These are phyloP conservation scores for Brasilioporus rufonigricans DNA, from an alignment of 768 basidiomycete species.

Conservation along the genomic window DNA sequence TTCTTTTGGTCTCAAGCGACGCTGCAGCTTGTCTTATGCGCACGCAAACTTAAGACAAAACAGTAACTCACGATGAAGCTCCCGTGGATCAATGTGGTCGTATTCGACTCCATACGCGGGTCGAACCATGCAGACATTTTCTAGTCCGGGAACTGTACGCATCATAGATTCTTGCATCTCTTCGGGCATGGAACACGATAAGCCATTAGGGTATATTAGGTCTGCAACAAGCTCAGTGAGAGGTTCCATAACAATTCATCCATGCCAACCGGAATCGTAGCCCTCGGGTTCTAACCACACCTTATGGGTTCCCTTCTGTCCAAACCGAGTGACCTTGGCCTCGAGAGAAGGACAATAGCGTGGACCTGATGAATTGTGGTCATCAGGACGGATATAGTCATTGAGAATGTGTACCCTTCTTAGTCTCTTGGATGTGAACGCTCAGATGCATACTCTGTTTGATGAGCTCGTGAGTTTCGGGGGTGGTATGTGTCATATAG, in stretches of 20 bases:
- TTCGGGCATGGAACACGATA: slow-evolving; percentile 85
- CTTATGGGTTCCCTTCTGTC: slow-evolving; percentile 63
- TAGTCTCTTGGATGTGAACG: slow-evolving; percentile 85
- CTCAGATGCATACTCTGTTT: slow-evolving; percentile 73
- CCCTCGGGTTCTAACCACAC: slow-evolving; percentile 94
- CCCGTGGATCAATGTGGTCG: slow-evolving; percentile 84
- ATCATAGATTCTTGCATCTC: slow-evolving; percentile 83
- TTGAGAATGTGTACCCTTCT: slow-evolving; percentile 55
- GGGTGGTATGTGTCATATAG: slow-evolving; percentile 71
- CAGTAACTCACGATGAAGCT: slow-evolving; percentile 59
- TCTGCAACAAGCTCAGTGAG: slow-evolving; percentile 43
- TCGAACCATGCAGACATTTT: slow-evolving; percentile 77
- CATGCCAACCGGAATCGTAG: slow-evolving; percentile 73
- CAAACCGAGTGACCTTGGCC: slow-evolving; percentile 80
- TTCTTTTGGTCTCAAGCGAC: slow-evolving; percentile 83
- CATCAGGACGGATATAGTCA: not conserved
- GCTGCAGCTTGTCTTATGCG: slow-evolving; percentile 39
- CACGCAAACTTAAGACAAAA: not conserved
- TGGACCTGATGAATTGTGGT: slow-evolving; percentile 51
- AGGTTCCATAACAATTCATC: not conserved
- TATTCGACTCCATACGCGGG: slow-evolving; percentile 95
- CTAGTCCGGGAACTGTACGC: slow-evolving; percentile 80
- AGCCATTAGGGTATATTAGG: slow-evolving; percentile 85
- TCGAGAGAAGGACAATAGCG: slow-evolving; percentile 92
- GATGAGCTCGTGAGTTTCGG: slow-evolving; percentile 71